Evolutionary conservation across 495 filamentous ascomycete genomes (phyloP).

Genomic region (Pyronema domesticum): DNA sequence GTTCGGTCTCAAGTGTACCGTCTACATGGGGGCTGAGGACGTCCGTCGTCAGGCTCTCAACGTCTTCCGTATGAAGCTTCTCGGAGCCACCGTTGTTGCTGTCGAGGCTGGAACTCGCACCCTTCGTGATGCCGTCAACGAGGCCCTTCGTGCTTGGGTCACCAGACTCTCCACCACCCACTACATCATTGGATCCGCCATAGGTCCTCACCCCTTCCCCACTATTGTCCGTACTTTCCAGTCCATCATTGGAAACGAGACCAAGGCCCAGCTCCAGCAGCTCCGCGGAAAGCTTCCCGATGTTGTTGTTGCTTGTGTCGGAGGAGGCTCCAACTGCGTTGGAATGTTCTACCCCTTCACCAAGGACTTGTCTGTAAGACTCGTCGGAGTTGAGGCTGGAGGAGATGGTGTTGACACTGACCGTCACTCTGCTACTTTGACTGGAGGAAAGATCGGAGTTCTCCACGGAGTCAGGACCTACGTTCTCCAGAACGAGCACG

Average conservation of each 20-base stretch:
- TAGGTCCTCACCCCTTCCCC: constrained; percentile 88
- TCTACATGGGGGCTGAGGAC: constrained; percentile 91
- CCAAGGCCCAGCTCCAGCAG: constrained; percentile 68
- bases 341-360: constrained; percentile 79
- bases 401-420: constrained; percentile 80
- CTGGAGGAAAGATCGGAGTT: constrained; percentile 76
- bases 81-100: constrained; percentile 71
- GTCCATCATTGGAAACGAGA: constrained; percentile 81
- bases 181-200: constrained; percentile 90
- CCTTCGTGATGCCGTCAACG: constrained; percentile 88
- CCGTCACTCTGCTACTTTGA: constrained; percentile 77
- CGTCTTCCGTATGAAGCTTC: constrained; percentile 91
- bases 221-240: constrained; percentile 94
- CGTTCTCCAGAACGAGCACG: constrained; percentile 75
- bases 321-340: constrained; percentile 63
- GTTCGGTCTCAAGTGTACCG: constrained; percentile 87
- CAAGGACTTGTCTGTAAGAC: constrained; percentile 63
- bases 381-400: constrained; percentile 90
- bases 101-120: constrained; percentile 72
- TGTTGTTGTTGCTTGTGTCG: constrained; percentile 89
- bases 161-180: constrained; percentile 73
- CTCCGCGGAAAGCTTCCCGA: constrained; percentile 77
- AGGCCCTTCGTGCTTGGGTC: constrained; percentile 78
- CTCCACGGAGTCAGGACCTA: constrained; percentile 93
- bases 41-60: constrained; percentile 85